Evolutionary conservation across 2,329 filamentous ascomycete genomes (phyloP).

Genomic region (Sporothrix variecibatus): DNA sequence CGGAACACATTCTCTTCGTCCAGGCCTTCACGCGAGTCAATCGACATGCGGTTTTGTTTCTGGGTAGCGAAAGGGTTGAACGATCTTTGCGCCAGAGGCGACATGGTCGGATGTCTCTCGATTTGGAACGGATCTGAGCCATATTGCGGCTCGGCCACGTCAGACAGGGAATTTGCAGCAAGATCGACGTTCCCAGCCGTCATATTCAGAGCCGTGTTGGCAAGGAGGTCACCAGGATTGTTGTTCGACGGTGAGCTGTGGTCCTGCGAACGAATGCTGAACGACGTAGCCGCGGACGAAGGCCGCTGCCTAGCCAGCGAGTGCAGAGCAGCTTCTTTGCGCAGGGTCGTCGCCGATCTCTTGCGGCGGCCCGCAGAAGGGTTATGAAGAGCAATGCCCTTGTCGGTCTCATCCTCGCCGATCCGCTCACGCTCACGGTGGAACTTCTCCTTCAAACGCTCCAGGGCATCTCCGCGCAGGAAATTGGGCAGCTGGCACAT

Average conservation of each 20-base stretch:
- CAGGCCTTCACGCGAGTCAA: slow-evolving; percentile 75
- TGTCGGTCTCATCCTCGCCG: slow-evolving; percentile 76
- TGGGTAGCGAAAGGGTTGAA: slow-evolving; percentile 61
- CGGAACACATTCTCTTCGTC: slow-evolving; percentile 90
- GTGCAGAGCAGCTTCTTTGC: slow-evolving; percentile 78
- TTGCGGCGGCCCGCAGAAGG: slow-evolving; percentile 64
- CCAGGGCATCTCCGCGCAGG: slow-evolving; percentile 77
- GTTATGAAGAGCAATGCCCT: slow-evolving; percentile 95
- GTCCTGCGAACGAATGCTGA: slow-evolving; percentile 46
- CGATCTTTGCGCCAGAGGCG: slow-evolving; percentile 52
- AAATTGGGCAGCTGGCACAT: slow-evolving; percentile 90
- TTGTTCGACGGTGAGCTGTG: slow-evolving; percentile 51
- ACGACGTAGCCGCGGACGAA: slow-evolving; percentile 46
- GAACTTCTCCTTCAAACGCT: slow-evolving; percentile 91
- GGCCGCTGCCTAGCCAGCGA: slow-evolving; percentile 54
- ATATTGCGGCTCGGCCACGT: slow-evolving; percentile 15
- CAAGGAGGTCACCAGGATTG: slow-evolving; percentile 76
- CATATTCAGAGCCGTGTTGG: slow-evolving; percentile 72
- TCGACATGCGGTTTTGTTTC: slow-evolving; percentile 50
- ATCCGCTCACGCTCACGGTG: slow-evolving; percentile 78
- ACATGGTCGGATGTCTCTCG: slow-evolving; percentile 43
- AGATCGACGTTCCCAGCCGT: slow-evolving; percentile 51
- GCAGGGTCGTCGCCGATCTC: slow-evolving; percentile 70
- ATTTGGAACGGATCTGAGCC: slow-evolving; percentile 37
- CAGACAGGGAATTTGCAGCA: slow-evolving; percentile 37